A percentile compares a stretch with the other conserved stretches of the same genome.
These are phyloP conservation scores for Dactylellina drechsleri DNA, from an alignment of 2,329 filamentous ascomycete species.

Conservation along the genomic window DNA sequence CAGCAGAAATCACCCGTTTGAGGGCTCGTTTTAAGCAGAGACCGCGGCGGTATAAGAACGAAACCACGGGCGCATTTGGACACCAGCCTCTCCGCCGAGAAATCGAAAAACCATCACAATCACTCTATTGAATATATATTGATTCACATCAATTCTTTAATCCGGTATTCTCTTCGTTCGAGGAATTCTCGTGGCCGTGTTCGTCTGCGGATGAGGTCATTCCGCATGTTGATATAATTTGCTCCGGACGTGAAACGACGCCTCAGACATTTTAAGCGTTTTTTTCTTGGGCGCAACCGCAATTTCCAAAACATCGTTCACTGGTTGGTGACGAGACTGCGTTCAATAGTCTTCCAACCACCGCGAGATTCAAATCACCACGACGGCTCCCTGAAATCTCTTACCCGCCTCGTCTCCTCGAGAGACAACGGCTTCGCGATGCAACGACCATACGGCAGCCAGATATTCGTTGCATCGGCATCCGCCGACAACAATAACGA, in stretches of 20 bases:
- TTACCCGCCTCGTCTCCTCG: slow-evolving; percentile 40
- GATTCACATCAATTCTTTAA: neutral
- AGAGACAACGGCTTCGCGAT: slow-evolving; percentile 48
- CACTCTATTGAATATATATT: neutral
- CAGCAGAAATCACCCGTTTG: slow-evolving; percentile 1
- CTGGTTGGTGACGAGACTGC: no score
- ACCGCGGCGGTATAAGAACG: slow-evolving; percentile 44
- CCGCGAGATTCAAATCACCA: slow-evolving; percentile 1
- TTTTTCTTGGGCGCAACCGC: slow-evolving; percentile 11
- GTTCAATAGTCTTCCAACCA: slow-evolving; percentile 3
- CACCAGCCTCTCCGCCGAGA: slow-evolving; percentile 2
- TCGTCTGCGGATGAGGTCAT: slow-evolving; percentile 34
- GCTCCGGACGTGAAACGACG: slow-evolving; percentile 16
- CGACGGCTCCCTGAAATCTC: slow-evolving; percentile 13
- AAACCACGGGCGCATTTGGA: slow-evolving; percentile 3
- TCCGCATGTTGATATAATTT: slow-evolving; percentile 13
- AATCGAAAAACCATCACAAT: neutral
- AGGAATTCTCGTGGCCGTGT: neutral
- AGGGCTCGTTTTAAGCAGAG: slow-evolving; percentile 3
- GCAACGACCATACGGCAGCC: slow-evolving; percentile 47
- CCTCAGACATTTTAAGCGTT: slow-evolving; percentile 1
- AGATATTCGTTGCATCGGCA: slow-evolving; percentile 47
- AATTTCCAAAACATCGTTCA: slow-evolving; percentile 23
- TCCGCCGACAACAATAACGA: slow-evolving; percentile 48
- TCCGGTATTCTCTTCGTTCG: neutral